Evolutionary conservation across 2,329 filamentous ascomycete species (phyloP), one percentile per base, ranked within the genome.

Genomic region (Stagonosporopsis vannaccii): DNA sequence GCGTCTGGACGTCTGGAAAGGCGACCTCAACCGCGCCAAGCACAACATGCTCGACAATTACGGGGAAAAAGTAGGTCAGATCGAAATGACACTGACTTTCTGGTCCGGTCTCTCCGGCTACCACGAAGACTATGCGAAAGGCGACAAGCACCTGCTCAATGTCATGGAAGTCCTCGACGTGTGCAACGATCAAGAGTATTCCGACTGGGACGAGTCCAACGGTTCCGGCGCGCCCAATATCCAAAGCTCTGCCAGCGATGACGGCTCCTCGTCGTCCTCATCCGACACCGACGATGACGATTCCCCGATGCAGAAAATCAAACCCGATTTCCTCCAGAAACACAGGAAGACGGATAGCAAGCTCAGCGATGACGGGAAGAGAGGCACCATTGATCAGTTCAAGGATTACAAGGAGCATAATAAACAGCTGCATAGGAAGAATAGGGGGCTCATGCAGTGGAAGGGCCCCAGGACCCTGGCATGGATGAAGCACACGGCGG

Each of bases 381-480:
- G 80, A 59, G 85, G 80, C 35, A 69, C 78, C 33, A 74, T 79
- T 9, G 81, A 82, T 39, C 79, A 84, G 68, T 56, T 86, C 41
- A 82, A 81, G 53, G 87, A 89, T 57, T 90, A 75, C 51, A 74
- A 73, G 36, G 52, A 62, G 8, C 61, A 68, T 25, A 49, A 58
- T 15, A 71, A 72, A 44, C 60, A 71, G 42, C 44, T 75, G 32
- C 71, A 74, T 53, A 44, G 71, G 1, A 87, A 84, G 68, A 87
- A 92, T 67, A 77, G 87, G 20, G 89, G 89, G 0, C 69, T 89
- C 36, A 92, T 92, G 89, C 89, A 92, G 75, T 92, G 88, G 86
- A 84, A 82, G 79, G 72, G 83, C 67, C 83, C 80, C 19, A 79
- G 79, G 70, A 85, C 75, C 50, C 75, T 79, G 55, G 84, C 87